Base-by-base conservation (phyloP, 768 basidiomycete genomes). In the Boletus sp. region DNA sequence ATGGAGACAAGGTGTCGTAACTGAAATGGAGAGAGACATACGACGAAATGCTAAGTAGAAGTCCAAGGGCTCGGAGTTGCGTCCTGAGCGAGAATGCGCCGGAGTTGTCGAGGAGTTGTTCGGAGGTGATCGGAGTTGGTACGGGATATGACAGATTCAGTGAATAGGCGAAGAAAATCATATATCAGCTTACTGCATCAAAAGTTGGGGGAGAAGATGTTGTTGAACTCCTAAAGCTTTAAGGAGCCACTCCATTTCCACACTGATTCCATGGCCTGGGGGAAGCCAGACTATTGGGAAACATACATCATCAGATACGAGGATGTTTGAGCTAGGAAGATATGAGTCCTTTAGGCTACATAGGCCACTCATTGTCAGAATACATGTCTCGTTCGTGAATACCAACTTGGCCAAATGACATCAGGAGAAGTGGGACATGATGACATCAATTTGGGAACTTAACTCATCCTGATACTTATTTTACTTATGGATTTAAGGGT, bases 331-430 rank as follows among this genome's bases (percentile, higher is more conserved):
- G 60, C 83, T 90, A 11, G 87, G 73, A 67, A 96, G 92, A 74
- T 94, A 96, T 5, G 87, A 73, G 56, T 92, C 82, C 5, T 72
- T 71, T 0, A 94, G 90, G 35, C 70, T 65, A 62, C 82, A 85
- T 75, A 94, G 80, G 7, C 93, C 94, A 11, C 28, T 1, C 20
- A 46, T 70, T 18, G 75, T 77, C 52, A 74, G 85, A 4, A 87
- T 71, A 62, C 82, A 82, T 1, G 65, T 5, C 80, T 64, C 11
- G 62, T 58, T 7, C 70, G 30, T 5, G 8, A 49, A 24, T 36
- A 36, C 8, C 12, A 12, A 5, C 29, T 33, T 45, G 9, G 52
- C 24, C 2, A 17, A 15, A 70, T 9, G n/a, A n/a, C n/a, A n/a
- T n/a, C n/a, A n/a, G n/a, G n/a, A n/a, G n/a, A n/a, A n/a, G n/a